phyloP scores from a whole-genome alignment of 2,329 filamentous ascomycete genomes.

The Hypoxylon sp. region DNA sequence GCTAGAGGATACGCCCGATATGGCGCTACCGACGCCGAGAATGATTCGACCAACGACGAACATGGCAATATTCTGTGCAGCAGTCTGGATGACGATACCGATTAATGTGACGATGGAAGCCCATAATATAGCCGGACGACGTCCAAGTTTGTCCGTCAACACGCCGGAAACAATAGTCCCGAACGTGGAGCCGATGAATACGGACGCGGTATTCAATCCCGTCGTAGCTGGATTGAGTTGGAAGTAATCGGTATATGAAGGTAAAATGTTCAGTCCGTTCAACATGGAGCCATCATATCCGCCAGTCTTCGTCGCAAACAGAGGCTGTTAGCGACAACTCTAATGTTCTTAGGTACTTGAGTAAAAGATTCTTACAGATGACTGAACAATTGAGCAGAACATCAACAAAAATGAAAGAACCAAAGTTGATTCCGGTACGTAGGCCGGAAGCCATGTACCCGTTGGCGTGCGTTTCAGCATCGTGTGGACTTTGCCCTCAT shows the following conservation, averaged over 20 bases:
- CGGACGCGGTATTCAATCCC: conserved; percentile 63
- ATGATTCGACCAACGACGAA: conserved; percentile 58
- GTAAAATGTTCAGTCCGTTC: conserved; percentile 66
- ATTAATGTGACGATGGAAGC: conserved; percentile 53
- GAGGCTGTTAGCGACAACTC: conserved; percentile 3
- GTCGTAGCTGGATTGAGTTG: conserved; percentile 60
- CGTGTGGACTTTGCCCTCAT: conserved; percentile 10
- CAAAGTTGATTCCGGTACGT: conserved; percentile 54
- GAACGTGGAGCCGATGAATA: conserved; percentile 61
- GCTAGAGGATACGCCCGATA: conserved; percentile 54
- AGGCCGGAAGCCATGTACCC: conserved; percentile 57
- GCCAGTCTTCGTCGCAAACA: conserved; percentile 28
- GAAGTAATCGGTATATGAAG: conserved; percentile 65
- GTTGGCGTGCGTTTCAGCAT: conserved; percentile 51
- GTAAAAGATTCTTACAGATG: conserved; percentile 47
- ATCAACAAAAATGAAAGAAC: conserved; percentile 52
- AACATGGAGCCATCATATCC: conserved; percentile 61
- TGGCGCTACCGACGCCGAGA: conserved; percentile 55
- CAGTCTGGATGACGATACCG: conserved; percentile 56
- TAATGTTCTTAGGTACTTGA: too few species aligned
- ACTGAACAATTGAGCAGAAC: conserved; percentile 56
- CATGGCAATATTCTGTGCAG: conserved; percentile 61
- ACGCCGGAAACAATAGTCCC: conserved; percentile 54
- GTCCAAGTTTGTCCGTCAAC: conserved; percentile 53
- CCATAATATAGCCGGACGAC: conserved; percentile 54